phyloP scores from a whole-genome alignment of 2,329 filamentous ascomycete genomes.

The Diaporthe citri region DNA sequence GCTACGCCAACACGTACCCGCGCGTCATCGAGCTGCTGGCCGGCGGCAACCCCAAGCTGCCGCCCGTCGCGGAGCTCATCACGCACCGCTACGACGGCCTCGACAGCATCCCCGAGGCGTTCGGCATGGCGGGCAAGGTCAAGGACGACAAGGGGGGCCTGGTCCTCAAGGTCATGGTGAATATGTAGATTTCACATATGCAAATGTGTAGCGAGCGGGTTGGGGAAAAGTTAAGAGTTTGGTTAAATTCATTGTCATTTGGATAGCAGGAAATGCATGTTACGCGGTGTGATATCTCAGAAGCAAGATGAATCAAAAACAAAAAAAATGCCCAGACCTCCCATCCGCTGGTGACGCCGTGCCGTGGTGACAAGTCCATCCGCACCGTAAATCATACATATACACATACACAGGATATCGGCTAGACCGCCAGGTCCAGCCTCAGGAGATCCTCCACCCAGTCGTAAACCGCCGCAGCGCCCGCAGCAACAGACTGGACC shows the following conservation, averaged over 20 bases:
- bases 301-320: not conserved
- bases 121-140: constrained; percentile 78
- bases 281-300: constrained; percentile 21
- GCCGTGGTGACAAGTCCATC: constrained; percentile 20
- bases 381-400: constrained; percentile 2
- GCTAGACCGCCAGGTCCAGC: not conserved
- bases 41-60: constrained; percentile 64
- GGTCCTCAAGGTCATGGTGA: constrained; percentile 80
- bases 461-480: constrained; percentile 31
- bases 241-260: constrained; percentile 5
- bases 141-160: constrained; percentile 77
- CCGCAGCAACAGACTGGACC: constrained; percentile 4
- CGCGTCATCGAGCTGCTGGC: constrained; percentile 64
- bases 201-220: not conserved
- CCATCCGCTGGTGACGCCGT: constrained; percentile 22
- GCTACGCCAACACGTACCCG: constrained; percentile 82
- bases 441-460: constrained; percentile 44
- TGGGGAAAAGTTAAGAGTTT: constrained; percentile 30
- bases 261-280: not conserved
- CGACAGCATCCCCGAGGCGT: constrained; percentile 73
- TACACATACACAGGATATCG: not conserved
- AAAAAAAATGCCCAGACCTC: not conserved
- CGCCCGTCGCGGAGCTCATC: constrained; percentile 75
- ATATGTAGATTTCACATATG: constrained; percentile 50
- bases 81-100: constrained; percentile 79